These are phyloP conservation scores for Dalbergia oliveri DNA, from an alignment of 306 rosid genomes.

Conservation along the genomic window DNA sequence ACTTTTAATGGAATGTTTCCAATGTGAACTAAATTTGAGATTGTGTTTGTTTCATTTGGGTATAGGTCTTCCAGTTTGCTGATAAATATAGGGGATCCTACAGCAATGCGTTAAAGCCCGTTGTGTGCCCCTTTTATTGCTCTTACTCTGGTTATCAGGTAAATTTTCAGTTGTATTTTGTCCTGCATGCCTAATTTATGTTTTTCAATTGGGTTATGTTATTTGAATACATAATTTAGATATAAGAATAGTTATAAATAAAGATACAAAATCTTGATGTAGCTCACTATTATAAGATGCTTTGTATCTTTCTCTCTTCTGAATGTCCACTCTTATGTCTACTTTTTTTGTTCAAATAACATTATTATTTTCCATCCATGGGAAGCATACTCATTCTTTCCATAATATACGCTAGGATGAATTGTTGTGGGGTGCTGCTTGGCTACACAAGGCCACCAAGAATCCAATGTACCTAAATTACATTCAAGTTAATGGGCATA, in stretches of 20 bases:
- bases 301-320: no score
- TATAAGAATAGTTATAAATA: no score
- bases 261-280: no score
- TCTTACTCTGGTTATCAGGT: conserved; percentile 93
- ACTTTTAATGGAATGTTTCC: neutral
- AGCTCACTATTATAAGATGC: neutral
- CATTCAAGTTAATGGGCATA: conserved; percentile 88
- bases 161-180: neutral
- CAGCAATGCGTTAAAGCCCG: conserved; percentile 70
- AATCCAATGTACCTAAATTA: conserved; percentile 77
- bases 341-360: neutral
- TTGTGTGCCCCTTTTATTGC: conserved; percentile 93
- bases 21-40: neutral
- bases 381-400: neutral
- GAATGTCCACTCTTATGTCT: neutral
- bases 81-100: conserved; percentile 89
- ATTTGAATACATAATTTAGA: no score
- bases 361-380: neutral
- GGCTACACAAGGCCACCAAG: conserved; percentile 94
- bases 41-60: conserved; percentile 7
- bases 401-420: conserved; percentile 70
- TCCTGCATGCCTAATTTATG: neutral
- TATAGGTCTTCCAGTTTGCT: conserved; percentile 90
- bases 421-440: conserved; percentile 98
- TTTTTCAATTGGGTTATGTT: neutral